These are phyloP conservation scores for Phylloporus rhodoxanthus DNA, from an alignment of 768 basidiomycete species.

Conservation along the genomic window DNA sequence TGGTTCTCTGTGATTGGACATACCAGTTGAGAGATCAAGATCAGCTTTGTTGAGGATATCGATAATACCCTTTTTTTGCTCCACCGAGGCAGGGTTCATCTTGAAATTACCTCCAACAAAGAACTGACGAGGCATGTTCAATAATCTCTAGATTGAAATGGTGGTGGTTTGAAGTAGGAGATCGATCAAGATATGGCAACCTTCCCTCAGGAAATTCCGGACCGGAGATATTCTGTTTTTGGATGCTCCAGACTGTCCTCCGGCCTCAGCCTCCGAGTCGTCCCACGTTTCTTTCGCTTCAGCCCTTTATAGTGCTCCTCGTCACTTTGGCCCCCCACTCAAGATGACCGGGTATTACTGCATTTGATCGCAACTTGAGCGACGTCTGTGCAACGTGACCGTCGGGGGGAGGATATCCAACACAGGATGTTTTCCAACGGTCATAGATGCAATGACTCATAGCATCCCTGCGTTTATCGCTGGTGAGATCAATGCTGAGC, in stretches of 20 bases:
- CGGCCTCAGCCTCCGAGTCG: no score
- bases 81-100: slow-evolving; percentile 77
- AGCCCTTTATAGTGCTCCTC: no score
- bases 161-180: not conserved
- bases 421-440: no score
- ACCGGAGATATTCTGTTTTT: not conserved
- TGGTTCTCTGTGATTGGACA: not conserved
- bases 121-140: slow-evolving; percentile 70
- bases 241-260: not conserved
- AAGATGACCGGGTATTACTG: no score
- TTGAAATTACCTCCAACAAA: slow-evolving; percentile 99
- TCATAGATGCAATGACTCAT: no score
- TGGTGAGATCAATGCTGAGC: no score
- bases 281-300: no score
- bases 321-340: no score
- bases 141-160: not conserved
- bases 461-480: no score
- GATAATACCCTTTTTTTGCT: slow-evolving; percentile 61
- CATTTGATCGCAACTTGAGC: no score
- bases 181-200: not conserved
- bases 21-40: slow-evolving; percentile 74
- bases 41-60: slow-evolving; percentile 70
- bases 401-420: no score
- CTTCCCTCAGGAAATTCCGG: slow-evolving; percentile 4
- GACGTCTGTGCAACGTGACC: no score